These are phyloP conservation scores for Fusarium sp. DNA, from an alignment of 2,329 filamentous ascomycete species.

Conservation along the genomic window DNA sequence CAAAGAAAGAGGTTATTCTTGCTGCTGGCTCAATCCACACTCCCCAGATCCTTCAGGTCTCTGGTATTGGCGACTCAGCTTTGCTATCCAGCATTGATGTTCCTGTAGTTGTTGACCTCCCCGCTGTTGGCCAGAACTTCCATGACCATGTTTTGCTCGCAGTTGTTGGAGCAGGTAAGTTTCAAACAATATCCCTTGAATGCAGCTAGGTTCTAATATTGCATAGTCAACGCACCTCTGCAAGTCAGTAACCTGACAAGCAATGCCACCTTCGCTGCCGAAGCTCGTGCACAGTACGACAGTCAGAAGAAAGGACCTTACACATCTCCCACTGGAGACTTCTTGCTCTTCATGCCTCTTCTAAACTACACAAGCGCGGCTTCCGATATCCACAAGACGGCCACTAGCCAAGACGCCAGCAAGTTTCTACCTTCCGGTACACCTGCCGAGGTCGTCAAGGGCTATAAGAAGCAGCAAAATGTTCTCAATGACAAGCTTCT, in stretches of 20 bases:
- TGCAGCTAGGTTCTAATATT: neutral
- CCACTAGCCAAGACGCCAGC: constrained; percentile 17
- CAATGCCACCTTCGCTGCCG: constrained; percentile 34
- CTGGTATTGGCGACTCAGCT: constrained; percentile 59
- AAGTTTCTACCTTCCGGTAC: constrained; percentile 25
- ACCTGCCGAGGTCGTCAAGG: constrained; percentile 20
- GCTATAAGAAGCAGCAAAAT: constrained; percentile 35
- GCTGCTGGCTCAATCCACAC: constrained; percentile 57
- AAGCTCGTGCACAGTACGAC: constrained; percentile 27
- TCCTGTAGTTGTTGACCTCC: constrained; percentile 57
- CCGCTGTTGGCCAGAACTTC: constrained; percentile 63
- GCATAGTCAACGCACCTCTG: constrained; percentile 29
- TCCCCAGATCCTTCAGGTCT: constrained; percentile 62
- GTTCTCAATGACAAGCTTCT: constrained; percentile 32
- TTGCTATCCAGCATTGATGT: constrained; percentile 56
- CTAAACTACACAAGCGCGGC: constrained; percentile 20
- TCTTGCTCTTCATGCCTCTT: constrained; percentile 34
- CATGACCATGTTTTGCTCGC: constrained; percentile 53
- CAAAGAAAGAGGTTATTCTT: constrained; percentile 56
- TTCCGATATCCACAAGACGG: constrained; percentile 18
- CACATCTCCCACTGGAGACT: constrained; percentile 32
- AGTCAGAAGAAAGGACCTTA: constrained; percentile 24
- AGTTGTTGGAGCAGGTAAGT: constrained; percentile 19
- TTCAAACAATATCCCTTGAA: rapidly evolving
- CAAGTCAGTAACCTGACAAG: constrained; percentile 21